A percentile compares a stretch with the other conserved stretches of the same genome.
phyloP scores from a whole-genome alignment of 1,139 yeast species.

The Candida sojae region DNA sequence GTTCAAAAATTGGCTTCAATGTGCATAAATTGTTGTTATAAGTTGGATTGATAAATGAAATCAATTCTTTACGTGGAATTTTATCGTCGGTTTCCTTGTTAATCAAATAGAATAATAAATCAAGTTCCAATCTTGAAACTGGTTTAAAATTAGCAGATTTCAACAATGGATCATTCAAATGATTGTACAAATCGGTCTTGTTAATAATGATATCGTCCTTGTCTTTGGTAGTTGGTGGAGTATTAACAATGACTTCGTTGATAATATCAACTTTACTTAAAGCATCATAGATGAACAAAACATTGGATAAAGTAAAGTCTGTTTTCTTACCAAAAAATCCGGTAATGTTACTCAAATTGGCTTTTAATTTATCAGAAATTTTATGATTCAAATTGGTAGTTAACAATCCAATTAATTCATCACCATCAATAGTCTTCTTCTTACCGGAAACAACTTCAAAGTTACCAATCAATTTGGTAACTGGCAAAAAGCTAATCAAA shows the following conservation, averaged over 20 bases:
- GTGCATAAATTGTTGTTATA: slow-evolving; percentile 38
- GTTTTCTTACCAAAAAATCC: slow-evolving; percentile 36
- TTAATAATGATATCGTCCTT: slow-evolving; percentile 49
- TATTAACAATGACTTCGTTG: slow-evolving; percentile 62
- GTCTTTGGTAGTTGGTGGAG: slow-evolving; percentile 47
- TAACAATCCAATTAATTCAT: slow-evolving; percentile 37
- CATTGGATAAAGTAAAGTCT: slow-evolving; percentile 42
- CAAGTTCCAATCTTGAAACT: slow-evolving; percentile 42
- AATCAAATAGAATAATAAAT: slow-evolving; percentile 50
- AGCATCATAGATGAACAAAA: slow-evolving; percentile 45
- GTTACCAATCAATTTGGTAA: slow-evolving; percentile 48
- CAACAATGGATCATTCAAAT: slow-evolving; percentile 52
- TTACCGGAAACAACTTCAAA: slow-evolving; percentile 43
- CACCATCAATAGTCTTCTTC: slow-evolving; percentile 31
- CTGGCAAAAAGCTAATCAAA: slow-evolving; percentile 45
- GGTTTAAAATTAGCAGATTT: slow-evolving; percentile 56
- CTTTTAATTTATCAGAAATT: slow-evolving; percentile 39
- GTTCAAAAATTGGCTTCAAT: slow-evolving; percentile 43
- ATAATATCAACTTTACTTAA: slow-evolving; percentile 49
- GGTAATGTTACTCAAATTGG: slow-evolving; percentile 35
- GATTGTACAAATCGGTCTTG: slow-evolving; percentile 43
- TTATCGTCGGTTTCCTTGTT: slow-evolving; percentile 46
- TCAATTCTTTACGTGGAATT: slow-evolving; percentile 54
- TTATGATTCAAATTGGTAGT: slow-evolving; percentile 45
- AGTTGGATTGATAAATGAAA: slow-evolving; percentile 50